Evolutionary conservation across 495 filamentous ascomycete genomes (phyloP).

Genomic region (Xylaria palmicola): DNA sequence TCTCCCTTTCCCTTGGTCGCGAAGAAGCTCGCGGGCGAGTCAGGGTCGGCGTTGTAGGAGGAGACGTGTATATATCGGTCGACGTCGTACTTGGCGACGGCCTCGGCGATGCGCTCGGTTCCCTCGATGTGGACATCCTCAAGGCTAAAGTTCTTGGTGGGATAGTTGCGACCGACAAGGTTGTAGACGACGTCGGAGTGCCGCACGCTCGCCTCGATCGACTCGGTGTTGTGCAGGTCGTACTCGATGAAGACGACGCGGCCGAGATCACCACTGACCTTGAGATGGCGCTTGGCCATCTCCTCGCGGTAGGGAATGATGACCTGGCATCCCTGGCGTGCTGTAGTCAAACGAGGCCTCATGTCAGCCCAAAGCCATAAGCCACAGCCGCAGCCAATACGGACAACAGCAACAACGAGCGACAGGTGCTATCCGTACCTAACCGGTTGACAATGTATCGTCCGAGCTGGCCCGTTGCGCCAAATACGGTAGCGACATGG

Average conservation of each 20-base stretch:
- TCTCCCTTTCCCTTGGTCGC: constrained; percentile 87
- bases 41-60: constrained; percentile 81
- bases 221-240: constrained; percentile 91
- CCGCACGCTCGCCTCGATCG: constrained; percentile 92
- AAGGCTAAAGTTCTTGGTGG: constrained; percentile 96
- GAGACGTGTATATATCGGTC: constrained; percentile 98
- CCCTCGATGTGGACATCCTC: constrained; percentile 94
- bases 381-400: no score
- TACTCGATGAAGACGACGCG: constrained; percentile 88
- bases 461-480: constrained; percentile 92
- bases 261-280: constrained; percentile 90
- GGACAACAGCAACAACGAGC: no score
- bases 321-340: constrained; percentile 87
- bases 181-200: constrained; percentile 98
- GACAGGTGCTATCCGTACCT: constrained; percentile 54
- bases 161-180: constrained; percentile 86
- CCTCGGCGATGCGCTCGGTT: constrained; percentile 90
- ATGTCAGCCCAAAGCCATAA: not conserved
- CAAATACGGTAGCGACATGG: constrained; percentile 96
- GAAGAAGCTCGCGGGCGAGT: constrained; percentile 83
- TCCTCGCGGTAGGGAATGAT: constrained; percentile 94
- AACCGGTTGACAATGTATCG: constrained; percentile 97
- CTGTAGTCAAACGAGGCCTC: constrained; percentile 54
- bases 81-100: constrained; percentile 96
- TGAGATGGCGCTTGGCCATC: constrained; percentile 95